A percentile compares a stretch with the other conserved stretches of the same genome.
phyloP scores from a whole-genome alignment of 2,329 filamentous ascomycete genomes.

The Fusarium circinatum region DNA sequence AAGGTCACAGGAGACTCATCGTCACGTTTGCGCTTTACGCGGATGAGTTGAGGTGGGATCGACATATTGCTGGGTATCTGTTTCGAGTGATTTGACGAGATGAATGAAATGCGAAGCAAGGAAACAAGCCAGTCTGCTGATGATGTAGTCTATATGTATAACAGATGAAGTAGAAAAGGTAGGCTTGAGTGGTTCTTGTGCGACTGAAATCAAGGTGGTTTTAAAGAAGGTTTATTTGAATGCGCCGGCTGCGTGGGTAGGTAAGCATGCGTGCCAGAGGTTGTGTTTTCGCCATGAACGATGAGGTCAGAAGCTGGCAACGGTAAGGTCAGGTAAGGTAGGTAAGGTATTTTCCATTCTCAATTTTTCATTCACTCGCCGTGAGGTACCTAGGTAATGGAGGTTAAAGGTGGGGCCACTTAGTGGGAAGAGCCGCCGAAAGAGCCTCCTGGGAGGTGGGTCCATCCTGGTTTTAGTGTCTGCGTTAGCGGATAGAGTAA shows the following conservation, averaged over 20 bases:
- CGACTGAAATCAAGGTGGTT: too few species aligned
- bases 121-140: neutral
- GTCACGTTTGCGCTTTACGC: constrained; percentile 69
- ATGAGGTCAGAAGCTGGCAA: constrained; percentile 35
- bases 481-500: neutral
- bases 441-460: constrained; percentile 17
- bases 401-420: constrained; percentile 1
- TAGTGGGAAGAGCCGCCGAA: neutral
- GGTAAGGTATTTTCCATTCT: neutral
- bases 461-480: neutral
- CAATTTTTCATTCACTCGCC: constrained; percentile 24
- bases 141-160: neutral
- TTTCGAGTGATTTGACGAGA: neutral
- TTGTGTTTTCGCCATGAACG: neutral
- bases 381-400: neutral
- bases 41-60: constrained; percentile 67
- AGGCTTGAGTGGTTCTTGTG: neutral
- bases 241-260: neutral
- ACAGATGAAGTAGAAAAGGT: neutral
- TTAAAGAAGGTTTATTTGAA: neutral
- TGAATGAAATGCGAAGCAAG: neutral
- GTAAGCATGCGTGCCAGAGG: neutral
- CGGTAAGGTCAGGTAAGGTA: too few species aligned
- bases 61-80: constrained; percentile 56
- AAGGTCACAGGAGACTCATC: constrained; percentile 65